Conservation (phyloP, 1,284 basidiomycete species). For the Earliella scabrosa region DNA sequence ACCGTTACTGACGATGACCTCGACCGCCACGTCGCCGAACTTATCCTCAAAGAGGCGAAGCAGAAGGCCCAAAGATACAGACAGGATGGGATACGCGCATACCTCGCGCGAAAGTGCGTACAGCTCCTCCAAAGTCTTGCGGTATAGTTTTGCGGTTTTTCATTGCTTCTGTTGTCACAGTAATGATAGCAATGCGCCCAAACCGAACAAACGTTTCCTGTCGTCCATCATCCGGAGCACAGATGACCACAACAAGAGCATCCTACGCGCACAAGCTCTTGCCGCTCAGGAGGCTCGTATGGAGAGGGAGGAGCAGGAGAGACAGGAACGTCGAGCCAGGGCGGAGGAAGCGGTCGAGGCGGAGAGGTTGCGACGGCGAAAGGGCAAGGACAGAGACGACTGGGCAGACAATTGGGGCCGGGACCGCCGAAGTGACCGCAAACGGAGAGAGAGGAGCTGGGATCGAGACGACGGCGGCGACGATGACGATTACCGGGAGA, state of each 20-base stretch:
- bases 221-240: conserved; percentile 88
- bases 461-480: conserved; percentile 47
- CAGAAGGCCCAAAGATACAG: conserved; percentile 80
- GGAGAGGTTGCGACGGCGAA: conserved; percentile 53
- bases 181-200: conserved; percentile 63
- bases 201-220: conserved; percentile 91
- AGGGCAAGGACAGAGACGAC: conserved; percentile 37
- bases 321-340: conserved; percentile 58
- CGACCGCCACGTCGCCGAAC: conserved; percentile 85
- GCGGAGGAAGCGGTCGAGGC: conserved; percentile 75
- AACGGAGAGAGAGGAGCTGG: conserved; percentile 42
- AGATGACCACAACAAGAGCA: conserved; percentile 88
- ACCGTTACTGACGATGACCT: conserved; percentile 82
- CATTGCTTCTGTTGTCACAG: too few relatives aligned
- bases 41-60: conserved; percentile 90
- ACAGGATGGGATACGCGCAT: conserved; percentile 70
- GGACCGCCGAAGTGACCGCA: conserved; percentile 32
- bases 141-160: too few relatives aligned
- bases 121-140: too few relatives aligned
- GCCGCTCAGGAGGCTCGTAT: conserved; percentile 74
- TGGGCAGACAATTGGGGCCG: conserved; percentile 34
- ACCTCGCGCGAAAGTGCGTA: conserved; percentile 53
- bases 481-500: conserved; percentile 46
- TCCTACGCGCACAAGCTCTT: conserved; percentile 77
- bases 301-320: conserved; percentile 65